These are phyloP conservation scores for Chionographis japonica DNA, from an alignment of 106 monocot genomes.

Conservation along the genomic window DNA sequence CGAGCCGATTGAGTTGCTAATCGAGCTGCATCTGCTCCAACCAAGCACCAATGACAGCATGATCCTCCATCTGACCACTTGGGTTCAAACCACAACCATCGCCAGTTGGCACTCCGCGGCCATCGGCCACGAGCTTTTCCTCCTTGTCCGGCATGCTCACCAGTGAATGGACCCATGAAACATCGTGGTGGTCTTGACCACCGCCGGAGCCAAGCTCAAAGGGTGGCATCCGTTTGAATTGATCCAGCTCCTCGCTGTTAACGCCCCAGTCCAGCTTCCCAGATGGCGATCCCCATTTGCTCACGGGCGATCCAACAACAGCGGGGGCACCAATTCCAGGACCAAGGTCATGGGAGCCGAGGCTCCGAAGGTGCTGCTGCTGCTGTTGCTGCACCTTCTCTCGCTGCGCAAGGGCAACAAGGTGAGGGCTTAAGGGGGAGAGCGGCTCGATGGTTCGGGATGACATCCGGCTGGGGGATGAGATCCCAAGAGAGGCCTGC, in stretches of 20 bases:
- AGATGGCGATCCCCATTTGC: conserved; percentile 35
- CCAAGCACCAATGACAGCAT: conserved; percentile 28
- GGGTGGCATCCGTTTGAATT: not conserved
- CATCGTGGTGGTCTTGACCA: conserved; percentile 1
- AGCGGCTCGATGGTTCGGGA: conserved; percentile 19
- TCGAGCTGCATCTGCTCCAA: conserved; percentile 30
- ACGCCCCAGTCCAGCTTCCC: conserved; percentile 34
- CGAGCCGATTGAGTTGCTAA: no score
- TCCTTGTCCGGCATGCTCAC: conserved; percentile 24
- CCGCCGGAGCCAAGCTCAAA: conserved; percentile 8
- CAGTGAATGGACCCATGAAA: conserved; percentile 26
- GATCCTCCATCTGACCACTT: conserved; percentile 10
- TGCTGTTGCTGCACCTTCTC: conserved; percentile 37
- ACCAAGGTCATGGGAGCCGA: conserved; percentile 32
- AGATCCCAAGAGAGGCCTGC: conserved; percentile 22
- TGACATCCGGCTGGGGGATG: conserved; percentile 29
- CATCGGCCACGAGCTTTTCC: not conserved
- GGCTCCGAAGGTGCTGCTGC: conserved; percentile 28
- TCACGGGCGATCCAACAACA: conserved; percentile 26
- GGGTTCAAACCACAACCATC: conserved; percentile 1
- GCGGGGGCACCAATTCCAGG: conserved; percentile 18
- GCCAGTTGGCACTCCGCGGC: not conserved
- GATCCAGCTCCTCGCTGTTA: conserved; percentile 17
- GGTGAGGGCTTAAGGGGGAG: conserved; percentile 2
- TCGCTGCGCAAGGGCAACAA: conserved; percentile 14